Base-by-base conservation (phyloP, 495 filamentous ascomycete species). In the Annulohypoxylon bovei region DNA sequence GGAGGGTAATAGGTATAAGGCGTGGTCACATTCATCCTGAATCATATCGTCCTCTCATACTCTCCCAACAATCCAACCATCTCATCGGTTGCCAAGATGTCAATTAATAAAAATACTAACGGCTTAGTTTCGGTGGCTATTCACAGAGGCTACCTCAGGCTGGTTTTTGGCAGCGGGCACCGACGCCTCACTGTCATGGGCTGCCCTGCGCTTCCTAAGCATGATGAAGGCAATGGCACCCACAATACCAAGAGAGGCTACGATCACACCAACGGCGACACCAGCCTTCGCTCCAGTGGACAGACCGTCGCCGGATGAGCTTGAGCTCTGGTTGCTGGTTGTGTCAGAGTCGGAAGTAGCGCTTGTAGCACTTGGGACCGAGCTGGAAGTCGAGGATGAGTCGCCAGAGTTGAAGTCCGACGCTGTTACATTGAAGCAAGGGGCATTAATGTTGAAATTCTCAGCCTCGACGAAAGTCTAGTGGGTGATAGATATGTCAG, bases 371-470 rank as follows among this genome's bases (percentile, higher is more conserved):
- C 60, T 65, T 14, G 70, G 54, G 4, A 40, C 25, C 11, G 70
- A n/a, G 40, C 46, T 44, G 25, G 65, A 52, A 35, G 69, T 62
- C 11, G 66, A 72, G 9, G 74, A 76, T 1, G 74, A 53, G 20
- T 49, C 47, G n/a, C 59, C 69, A 6, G 68, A 56, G 50, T 76
- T 64, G 70, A 80, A 79, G 28, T 80, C 79, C 16, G 72, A 67
- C 4, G 66, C 61, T 0, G 83, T 83, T 0, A 85, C 81, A 66
- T 87, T 86, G 75, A 86, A 86, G 71, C 84, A 87, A 11, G 80
- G 79, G 14, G 83, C 71, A n/a, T 77, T 63, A 18, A 69, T 71
- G 0, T 71, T 80, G 65, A 87, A 84, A 2, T 76, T 67, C 49
- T 62, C 62, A 1, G 75, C 39, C 27, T 82, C 69, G 18, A 87